A percentile compares a stretch with the other conserved stretches of the same genome.
These are phyloP conservation scores for Vicia villosa DNA, from an alignment of 306 rosid genomes.

Conservation along the genomic window DNA sequence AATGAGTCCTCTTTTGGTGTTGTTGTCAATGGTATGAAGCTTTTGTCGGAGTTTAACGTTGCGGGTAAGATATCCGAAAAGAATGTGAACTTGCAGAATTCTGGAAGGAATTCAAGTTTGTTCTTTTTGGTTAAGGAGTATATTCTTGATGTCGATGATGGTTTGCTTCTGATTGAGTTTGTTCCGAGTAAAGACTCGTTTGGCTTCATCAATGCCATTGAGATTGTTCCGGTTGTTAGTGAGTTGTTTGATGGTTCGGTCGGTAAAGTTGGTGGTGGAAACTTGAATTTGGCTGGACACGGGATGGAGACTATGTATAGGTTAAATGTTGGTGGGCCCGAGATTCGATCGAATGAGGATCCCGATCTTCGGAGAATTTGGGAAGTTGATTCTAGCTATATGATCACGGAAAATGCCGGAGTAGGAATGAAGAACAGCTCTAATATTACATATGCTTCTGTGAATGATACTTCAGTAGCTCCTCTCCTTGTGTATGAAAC, in stretches of 20 bases:
- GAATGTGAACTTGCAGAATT: constrained; percentile 50
- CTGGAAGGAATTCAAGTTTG: constrained; percentile 66
- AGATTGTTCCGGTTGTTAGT: constrained; percentile 63
- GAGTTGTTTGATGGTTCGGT: constrained; percentile 57
- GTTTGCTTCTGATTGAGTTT: constrained; percentile 67
- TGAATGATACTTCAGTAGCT: constrained; percentile 72
- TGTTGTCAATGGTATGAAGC: constrained; percentile 73
- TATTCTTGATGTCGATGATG: constrained; percentile 48
- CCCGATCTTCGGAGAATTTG: constrained; percentile 74
- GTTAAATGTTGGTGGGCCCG: constrained; percentile 89
- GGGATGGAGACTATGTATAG: constrained; percentile 86
- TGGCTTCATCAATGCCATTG: constrained; percentile 84
- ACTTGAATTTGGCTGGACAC: constrained; percentile 55
- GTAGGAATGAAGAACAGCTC: constrained; percentile 59
- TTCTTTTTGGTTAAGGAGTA: constrained; percentile 72
- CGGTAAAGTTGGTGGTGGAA: constrained; percentile 72
- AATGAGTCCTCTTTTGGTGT: constrained; percentile 73
- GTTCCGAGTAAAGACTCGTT: constrained; percentile 54
- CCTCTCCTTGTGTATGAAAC: constrained; percentile 85
- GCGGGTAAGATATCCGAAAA: constrained; percentile 56
- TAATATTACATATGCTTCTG: constrained; percentile 66
- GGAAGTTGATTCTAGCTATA: constrained; percentile 83
- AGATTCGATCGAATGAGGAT: constrained; percentile 62
- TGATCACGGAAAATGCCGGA: constrained; percentile 88
- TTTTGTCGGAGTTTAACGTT: constrained; percentile 62